Percentiles rank a stretch among this genome's conserved stretches.
Evolutionary conservation across 2,329 filamentous ascomycete species (phyloP).

Genomic region (Exutisphaerella laricina): DNA sequence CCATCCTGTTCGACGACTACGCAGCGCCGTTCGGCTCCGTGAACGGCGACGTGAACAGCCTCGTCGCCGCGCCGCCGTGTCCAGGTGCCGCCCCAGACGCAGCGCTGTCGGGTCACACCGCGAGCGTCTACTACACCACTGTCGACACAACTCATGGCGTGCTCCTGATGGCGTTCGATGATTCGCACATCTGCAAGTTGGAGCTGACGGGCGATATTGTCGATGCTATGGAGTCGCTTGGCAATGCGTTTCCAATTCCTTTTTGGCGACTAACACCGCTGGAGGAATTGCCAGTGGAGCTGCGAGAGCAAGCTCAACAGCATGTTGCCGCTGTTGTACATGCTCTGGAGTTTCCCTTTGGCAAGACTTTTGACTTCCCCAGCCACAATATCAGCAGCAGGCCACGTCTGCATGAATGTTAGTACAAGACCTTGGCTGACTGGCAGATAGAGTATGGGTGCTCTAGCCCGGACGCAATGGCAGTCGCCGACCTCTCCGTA

Average conservation of each 20-base stretch:
- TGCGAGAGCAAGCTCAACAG: neutral
- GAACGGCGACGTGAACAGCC: neutral
- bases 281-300: constrained; percentile 1
- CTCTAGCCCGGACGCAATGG: too few species aligned
- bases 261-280: neutral
- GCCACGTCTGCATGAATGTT: neutral
- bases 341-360: constrained; percentile 10
- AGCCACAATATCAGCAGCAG: too few species aligned
- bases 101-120: neutral
- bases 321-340: constrained; percentile 6
- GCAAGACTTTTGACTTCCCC: too few species aligned
- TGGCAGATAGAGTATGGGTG: too few species aligned
- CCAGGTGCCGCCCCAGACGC: neutral
- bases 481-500: too few species aligned
- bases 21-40: neutral
- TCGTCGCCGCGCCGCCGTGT: neutral
- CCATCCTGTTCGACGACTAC: constrained; percentile 6
- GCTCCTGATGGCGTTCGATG: constrained; percentile 13
- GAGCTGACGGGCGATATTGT: constrained; percentile 6
- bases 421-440: neutral
- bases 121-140: constrained; percentile 8
- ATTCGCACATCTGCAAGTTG: constrained; percentile 10
- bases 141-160: constrained; percentile 9
- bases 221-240: constrained; percentile 8
- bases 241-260: constrained; percentile 4